These are phyloP conservation scores for Mucor racemosus DNA, from an alignment of 371 early-diverging fungal genomes.

Conservation along the genomic window DNA sequence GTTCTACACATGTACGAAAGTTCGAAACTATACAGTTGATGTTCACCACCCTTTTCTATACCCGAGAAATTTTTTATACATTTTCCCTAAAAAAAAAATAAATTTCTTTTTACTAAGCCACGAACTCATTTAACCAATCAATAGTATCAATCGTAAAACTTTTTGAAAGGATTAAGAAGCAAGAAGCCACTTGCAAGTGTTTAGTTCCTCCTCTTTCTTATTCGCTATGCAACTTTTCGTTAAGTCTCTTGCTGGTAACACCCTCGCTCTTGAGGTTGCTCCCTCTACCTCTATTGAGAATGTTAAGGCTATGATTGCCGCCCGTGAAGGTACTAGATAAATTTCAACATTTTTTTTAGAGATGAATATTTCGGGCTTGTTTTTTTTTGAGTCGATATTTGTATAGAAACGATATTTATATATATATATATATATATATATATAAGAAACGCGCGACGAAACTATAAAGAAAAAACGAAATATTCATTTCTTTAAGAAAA, in stretches of 20 bases:
- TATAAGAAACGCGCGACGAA: background rate
- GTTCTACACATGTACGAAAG: too few relatives aligned
- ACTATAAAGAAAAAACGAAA: background rate
- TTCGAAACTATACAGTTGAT: too few relatives aligned
- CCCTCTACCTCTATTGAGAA: constrained; percentile 75
- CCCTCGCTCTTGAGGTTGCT: constrained; percentile 84
- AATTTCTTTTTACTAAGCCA: constrained; percentile 5
- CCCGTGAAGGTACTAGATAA: constrained; percentile 76
- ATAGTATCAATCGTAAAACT: background rate
- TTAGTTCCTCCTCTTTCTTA: constrained; percentile 22
- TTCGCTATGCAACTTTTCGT: constrained; percentile 83
- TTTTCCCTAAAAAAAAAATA: too few relatives aligned
- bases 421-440: background rate
- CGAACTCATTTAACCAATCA: background rate
- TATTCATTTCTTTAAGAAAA: background rate
- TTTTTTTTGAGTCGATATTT: background rate
- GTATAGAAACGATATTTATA: background rate
- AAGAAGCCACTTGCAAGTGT: constrained; percentile 11
- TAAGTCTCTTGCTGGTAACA: constrained; percentile 85
- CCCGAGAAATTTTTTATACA: too few relatives aligned
- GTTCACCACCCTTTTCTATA: too few relatives aligned
- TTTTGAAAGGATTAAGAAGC: constrained; percentile 10
- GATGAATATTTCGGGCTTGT: background rate
- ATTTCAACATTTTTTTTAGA: background rate
- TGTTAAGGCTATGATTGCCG: constrained; percentile 89